A percentile compares a stretch with the other conserved stretches of the same genome.
These are phyloP conservation scores for Neofusicoccum kwambonambiense DNA, from an alignment of 2,329 filamentous ascomycete genomes.

Conservation along the genomic window DNA sequence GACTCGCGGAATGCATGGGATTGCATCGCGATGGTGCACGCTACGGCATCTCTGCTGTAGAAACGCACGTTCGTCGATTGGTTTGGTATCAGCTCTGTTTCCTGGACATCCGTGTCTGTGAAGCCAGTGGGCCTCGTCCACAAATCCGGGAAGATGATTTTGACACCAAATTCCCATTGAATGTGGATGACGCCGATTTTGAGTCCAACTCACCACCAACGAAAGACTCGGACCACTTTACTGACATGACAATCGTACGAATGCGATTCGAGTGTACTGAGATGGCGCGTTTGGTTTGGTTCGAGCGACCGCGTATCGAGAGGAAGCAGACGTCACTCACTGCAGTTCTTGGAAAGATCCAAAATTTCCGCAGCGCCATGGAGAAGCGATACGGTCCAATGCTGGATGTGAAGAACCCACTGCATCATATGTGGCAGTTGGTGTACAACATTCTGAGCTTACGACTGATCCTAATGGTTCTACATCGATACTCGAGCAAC, in stretches of 20 bases:
- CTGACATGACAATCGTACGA: slow-evolving; percentile 64
- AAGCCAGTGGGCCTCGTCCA: slow-evolving; percentile 70
- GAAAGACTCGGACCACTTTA: slow-evolving; percentile 58
- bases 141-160: slow-evolving; percentile 73
- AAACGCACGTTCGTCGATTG: slow-evolving; percentile 68
- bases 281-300: slow-evolving; percentile 68
- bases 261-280: slow-evolving; percentile 73
- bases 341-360: slow-evolving; percentile 64
- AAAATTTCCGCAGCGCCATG: slow-evolving; percentile 65
- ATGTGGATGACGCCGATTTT: slow-evolving; percentile 68
- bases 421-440: slow-evolving; percentile 63
- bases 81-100: slow-evolving; percentile 79
- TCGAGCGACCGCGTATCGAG: slow-evolving; percentile 66
- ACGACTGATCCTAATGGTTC: slow-evolving; percentile 63
- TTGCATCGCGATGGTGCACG: slow-evolving; percentile 68
- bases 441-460: slow-evolving; percentile 65
- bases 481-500: slow-evolving; percentile 65
- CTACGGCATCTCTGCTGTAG: slow-evolving; percentile 65
- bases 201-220: slow-evolving; percentile 40
- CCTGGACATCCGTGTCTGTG: slow-evolving; percentile 71
- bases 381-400: slow-evolving; percentile 64
- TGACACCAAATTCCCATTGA: slow-evolving; percentile 70
- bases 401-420: slow-evolving; percentile 58
- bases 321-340: slow-evolving; percentile 61
- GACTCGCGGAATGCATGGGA: slow-evolving; percentile 76